Percentiles rank a stretch among this genome's conserved stretches.
Evolutionary conservation across 2,329 filamentous ascomycete species (phyloP).

Genomic region (Polytolypa hystricis): DNA sequence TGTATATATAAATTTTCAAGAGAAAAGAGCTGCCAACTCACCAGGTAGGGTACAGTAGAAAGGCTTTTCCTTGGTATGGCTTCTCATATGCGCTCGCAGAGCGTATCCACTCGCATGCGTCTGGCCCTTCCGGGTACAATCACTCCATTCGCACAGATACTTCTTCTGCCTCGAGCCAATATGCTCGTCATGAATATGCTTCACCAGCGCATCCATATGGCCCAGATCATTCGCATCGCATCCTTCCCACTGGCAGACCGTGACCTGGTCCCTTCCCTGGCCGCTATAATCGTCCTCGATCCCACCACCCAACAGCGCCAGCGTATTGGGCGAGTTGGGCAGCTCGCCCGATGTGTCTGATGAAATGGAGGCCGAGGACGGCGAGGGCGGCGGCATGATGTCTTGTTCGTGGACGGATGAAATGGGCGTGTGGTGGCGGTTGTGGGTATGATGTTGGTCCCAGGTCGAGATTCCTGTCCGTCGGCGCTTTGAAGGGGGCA

Average conservation of each 20-base stretch:
- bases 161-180: constrained; percentile 90
- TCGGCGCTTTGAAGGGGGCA: constrained; percentile 39
- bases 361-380: constrained; percentile 60
- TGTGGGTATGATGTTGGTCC: too few relatives aligned
- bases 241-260: constrained; percentile 65
- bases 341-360: constrained; percentile 83
- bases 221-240: constrained; percentile 59
- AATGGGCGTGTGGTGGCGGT: constrained; percentile 44
- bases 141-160: constrained; percentile 96
- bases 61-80: constrained; percentile 94
- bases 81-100: constrained; percentile 92
- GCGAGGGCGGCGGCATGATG: constrained; percentile 30
- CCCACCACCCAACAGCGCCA: constrained; percentile 29
- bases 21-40: constrained; percentile 40
- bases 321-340: constrained; percentile 55
- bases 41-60: constrained; percentile 94
- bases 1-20: background rate
- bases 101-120: constrained; percentile 93
- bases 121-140: constrained; percentile 77
- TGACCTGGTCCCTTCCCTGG: constrained; percentile 61
- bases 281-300: constrained; percentile 56
- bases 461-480: constrained; percentile 34
- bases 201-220: constrained; percentile 72
- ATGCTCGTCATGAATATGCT: constrained; percentile 84
- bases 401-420: constrained; percentile 33